Evolutionary conservation across 2,329 filamentous ascomycete genomes (phyloP), one percentile per base, ranked within the genome.

Genomic region (Bipolaris bicolor): DNA sequence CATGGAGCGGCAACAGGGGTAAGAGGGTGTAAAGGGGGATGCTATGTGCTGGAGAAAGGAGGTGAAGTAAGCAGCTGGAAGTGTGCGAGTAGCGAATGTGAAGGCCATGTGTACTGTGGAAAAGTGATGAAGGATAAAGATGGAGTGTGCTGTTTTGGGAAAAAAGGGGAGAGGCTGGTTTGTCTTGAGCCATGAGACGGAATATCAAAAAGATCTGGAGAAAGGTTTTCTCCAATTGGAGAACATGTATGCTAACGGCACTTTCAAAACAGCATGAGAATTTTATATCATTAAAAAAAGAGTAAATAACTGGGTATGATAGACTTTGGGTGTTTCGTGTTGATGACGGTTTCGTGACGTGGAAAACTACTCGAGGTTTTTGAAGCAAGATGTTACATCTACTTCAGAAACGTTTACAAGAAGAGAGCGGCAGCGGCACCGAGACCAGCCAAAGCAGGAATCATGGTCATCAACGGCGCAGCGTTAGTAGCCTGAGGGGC

Each of bases 11-110:
- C 20, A 7, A 3, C 18, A 4, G 33, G 15, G 2, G 33, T 18
- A 9, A 48, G 24, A 3, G 29, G 15, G 4, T 74, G 70, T 43
- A 26, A 58, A 2, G 13, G 59, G 13, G 64, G 65, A 0, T 74
- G 71, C 43, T 73, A 73, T 60, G 56, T 73, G 9, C 47, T 68
- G 13, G 70, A 74, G 52, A 68, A 68, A 40, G 65, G 69, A 5
- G 69, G 65, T 0, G 39, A 58, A 2, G 41, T 40, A 33, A 15
- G 49, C 26, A 37, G 58, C 11, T 66, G 63, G 64, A 54, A 29
- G 6, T 72, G 70, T 26, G 51, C 44, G 34, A 54, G 61, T 36
- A 18, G 45, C 1, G 64, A 65, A 31, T 74, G 71, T 45, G 61
- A 72, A 44, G 71, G 71, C 0, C 71, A 74, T 60, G 65, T 67